These are phyloP conservation scores for Pestalotiopsis sp. DNA, from an alignment of 2,329 filamentous ascomycete genomes.

Conservation along the genomic window DNA sequence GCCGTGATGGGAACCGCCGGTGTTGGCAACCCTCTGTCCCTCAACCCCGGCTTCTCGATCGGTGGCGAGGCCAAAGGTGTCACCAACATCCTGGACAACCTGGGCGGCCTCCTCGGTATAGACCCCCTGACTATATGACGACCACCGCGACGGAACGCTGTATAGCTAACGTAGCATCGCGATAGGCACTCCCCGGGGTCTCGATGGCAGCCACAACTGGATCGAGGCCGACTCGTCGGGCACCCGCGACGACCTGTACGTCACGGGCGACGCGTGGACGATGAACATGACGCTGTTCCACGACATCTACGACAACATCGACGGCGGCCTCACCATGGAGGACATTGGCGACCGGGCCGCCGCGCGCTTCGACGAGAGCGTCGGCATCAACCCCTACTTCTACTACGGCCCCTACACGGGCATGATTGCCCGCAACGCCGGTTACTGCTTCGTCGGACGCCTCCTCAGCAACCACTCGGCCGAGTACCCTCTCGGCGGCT, in stretches of 20 bases:
- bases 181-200: conserved; percentile 42
- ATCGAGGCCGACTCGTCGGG: conserved; percentile 56
- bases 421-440: conserved; percentile 53
- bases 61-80: conserved; percentile 41
- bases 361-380: conserved; percentile 46
- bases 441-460: conserved; percentile 44
- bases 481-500: conserved; percentile 37
- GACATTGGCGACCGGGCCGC: conserved; percentile 44
- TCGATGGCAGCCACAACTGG: conserved; percentile 55
- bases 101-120: conserved; percentile 42
- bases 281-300: conserved; percentile 55
- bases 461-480: conserved; percentile 45
- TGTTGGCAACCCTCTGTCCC: conserved; percentile 50
- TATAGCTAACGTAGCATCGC: conserved; percentile 11
- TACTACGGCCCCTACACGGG: conserved; percentile 56
- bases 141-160: not conserved
- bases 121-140: conserved; percentile 5
- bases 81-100: conserved; percentile 41
- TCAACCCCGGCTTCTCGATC: conserved; percentile 53
- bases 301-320: conserved; percentile 43
- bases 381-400: conserved; percentile 53
- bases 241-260: conserved; percentile 54
- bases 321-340: conserved; percentile 39
- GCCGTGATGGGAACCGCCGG: conserved; percentile 49
- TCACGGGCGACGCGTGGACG: conserved; percentile 48